Evolutionary conservation across 2,329 filamentous ascomycete genomes (phyloP).

Genomic region (Fusarium sp.): DNA sequence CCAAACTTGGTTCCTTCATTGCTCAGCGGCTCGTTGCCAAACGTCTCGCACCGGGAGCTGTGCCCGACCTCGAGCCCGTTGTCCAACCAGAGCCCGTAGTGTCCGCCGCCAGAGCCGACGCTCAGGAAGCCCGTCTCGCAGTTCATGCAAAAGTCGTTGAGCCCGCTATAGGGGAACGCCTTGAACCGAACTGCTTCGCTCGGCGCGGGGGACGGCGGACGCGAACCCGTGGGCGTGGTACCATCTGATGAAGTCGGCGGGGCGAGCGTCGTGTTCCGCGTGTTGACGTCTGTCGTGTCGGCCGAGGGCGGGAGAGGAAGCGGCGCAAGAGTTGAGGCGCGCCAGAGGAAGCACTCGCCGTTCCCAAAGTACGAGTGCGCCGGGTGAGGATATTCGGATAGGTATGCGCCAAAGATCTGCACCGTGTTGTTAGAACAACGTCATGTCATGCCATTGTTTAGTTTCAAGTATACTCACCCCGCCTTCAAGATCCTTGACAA

Average conservation of each 20-base stretch:
- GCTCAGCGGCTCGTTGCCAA: constrained; percentile 93
- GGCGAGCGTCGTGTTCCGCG: constrained; percentile 55
- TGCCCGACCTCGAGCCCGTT: constrained; percentile 86
- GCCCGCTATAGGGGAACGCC: constrained; percentile 93
- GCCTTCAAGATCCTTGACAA: constrained; percentile 82
- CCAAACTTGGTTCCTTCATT: constrained; percentile 95
- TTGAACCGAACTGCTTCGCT: constrained; percentile 91
- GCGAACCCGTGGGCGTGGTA: constrained; percentile 44
- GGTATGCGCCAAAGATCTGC: constrained; percentile 90
- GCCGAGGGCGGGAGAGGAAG: constrained; percentile 64
- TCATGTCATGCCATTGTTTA: constrained; percentile 19
- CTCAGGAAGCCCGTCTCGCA: constrained; percentile 89
- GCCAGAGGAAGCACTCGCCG: constrained; percentile 87
- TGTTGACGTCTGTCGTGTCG: constrained; percentile 60
- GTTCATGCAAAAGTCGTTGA: constrained; percentile 97
- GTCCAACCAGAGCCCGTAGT: constrained; percentile 94
- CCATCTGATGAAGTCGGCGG: constrained; percentile 44
- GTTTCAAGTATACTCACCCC: constrained; percentile 66
- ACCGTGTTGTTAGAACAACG: constrained; percentile 4
- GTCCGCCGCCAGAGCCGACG: constrained; percentile 88
- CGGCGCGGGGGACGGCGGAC: constrained; percentile 58
- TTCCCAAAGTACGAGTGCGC: constrained; percentile 91
- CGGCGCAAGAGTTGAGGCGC: constrained; percentile 69
- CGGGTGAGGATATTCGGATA: constrained; percentile 88
- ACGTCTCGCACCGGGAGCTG: constrained; percentile 87